Evolutionary conservation across 306 rosid genomes (phyloP).

Genomic region (Ziziphus jujuba): DNA sequence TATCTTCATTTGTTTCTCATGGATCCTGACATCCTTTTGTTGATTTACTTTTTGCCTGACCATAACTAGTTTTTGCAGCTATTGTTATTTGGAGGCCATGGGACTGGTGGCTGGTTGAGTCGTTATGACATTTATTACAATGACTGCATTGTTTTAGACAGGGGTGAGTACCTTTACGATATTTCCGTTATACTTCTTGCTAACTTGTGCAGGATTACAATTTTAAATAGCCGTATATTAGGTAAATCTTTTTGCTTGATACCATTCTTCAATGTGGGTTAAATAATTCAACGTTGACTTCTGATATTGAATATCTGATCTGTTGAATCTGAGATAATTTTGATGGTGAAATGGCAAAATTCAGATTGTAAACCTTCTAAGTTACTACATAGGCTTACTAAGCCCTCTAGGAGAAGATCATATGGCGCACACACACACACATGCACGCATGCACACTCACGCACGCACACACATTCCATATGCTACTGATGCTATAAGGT

Average conservation of each 20-base stretch:
- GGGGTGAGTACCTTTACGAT: conserved; percentile 62
- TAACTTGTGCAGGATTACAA: conserved; percentile 7
- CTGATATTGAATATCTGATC: background rate
- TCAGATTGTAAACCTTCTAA: too few relatives aligned
- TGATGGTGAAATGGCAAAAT: too few relatives aligned
- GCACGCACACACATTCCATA: too few relatives aligned
- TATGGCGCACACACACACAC: too few relatives aligned
- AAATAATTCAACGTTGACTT: background rate
- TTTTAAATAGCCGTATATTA: conserved; percentile 1
- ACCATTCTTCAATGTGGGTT: background rate
- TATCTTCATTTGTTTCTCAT: background rate
- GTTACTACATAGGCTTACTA: too few relatives aligned
- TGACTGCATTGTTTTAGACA: conserved; percentile 79
- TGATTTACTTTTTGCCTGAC: conserved; percentile 1
- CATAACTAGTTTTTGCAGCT: conserved; percentile 50
- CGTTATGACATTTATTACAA: conserved; percentile 92
- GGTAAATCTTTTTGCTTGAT: background rate
- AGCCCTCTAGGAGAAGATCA: too few relatives aligned
- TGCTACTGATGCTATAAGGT: too few relatives aligned
- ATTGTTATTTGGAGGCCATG: conserved; percentile 96
- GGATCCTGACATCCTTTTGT: background rate
- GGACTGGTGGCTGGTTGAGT: conserved; percentile 99
- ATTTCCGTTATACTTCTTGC: conserved; percentile 16
- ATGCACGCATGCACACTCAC: too few relatives aligned
- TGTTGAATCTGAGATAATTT: too few relatives aligned